These are phyloP conservation scores for Vitis hybrid DNA, from an alignment of 177 flowering plant genomes.

Conservation along the genomic window DNA sequence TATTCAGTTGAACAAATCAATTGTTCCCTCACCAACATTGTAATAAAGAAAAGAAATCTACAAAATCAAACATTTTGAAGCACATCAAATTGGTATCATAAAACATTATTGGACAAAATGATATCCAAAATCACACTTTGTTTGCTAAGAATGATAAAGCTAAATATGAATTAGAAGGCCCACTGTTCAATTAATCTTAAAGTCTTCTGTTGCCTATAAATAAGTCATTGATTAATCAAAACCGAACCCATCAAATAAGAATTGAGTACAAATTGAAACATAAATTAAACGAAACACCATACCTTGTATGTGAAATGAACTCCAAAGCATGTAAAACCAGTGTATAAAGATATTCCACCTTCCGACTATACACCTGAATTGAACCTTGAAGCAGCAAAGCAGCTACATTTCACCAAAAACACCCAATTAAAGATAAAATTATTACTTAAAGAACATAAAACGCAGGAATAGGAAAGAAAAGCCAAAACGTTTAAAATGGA, in stretches of 20 bases:
- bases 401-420: constrained; percentile 54
- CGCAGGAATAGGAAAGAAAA: background rate
- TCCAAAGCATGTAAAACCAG: constrained; percentile 88
- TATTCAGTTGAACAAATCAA: too few relatives aligned
- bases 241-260: background rate
- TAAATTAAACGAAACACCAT: background rate
- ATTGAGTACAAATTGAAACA: background rate
- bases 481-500: background rate
- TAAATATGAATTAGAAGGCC: background rate
- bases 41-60: too few relatives aligned
- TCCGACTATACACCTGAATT: constrained; percentile 88
- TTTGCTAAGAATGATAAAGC: background rate
- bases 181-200: background rate
- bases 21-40: too few relatives aligned
- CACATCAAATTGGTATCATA: too few relatives aligned
- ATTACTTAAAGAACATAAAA: constrained; percentile 7
- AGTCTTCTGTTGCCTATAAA: too few relatives aligned
- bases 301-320: constrained; percentile 87
- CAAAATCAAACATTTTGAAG: too few relatives aligned
- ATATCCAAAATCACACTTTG: too few relatives aligned
- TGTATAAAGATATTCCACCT: constrained; percentile 85
- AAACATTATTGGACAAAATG: too few relatives aligned
- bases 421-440: background rate
- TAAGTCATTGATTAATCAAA: background rate
- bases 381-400: constrained; percentile 95